A percentile compares a stretch with the other conserved stretches of the same genome.
Conservation (phyloP, 2,329 filamentous ascomycete species). For the Phialemonium atrogriseum region DNA sequence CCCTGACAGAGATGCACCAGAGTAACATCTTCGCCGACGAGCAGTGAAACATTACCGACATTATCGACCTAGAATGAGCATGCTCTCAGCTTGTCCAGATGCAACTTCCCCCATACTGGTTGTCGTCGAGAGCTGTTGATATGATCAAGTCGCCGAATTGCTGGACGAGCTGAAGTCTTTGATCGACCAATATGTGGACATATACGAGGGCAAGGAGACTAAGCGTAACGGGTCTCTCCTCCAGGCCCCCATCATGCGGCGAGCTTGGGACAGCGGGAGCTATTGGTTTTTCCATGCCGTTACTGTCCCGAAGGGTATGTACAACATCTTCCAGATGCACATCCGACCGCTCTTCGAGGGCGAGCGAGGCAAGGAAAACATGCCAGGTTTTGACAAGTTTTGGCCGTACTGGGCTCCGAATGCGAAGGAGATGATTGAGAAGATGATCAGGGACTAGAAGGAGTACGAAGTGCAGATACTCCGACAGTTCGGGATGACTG, state of each 20-base stretch:
- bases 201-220: slow-evolving; percentile 9
- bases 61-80: slow-evolving; percentile 27
- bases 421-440: slow-evolving; percentile 2
- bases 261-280: slow-evolving; percentile 5
- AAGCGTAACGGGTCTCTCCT: slow-evolving; percentile 1
- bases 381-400: background rate
- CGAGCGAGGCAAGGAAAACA: slow-evolving; percentile 6
- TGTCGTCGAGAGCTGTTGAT: slow-evolving; percentile 13
- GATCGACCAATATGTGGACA: slow-evolving; percentile 6
- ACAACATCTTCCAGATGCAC: slow-evolving; percentile 10
- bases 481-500: no score
- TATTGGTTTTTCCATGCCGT: slow-evolving; percentile 15
- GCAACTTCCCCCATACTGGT: slow-evolving; percentile 20
- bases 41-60: slow-evolving; percentile 21
- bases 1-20: slow-evolving; percentile 28
- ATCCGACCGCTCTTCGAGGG: slow-evolving; percentile 12
- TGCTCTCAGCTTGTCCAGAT: slow-evolving; percentile 20
- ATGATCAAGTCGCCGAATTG: slow-evolving; percentile 1
- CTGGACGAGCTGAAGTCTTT: slow-evolving; percentile 1
- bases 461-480: no score
- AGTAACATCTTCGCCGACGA: slow-evolving; percentile 30
- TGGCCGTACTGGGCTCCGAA: slow-evolving; percentile 1
- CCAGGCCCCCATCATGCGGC: slow-evolving; percentile 2
- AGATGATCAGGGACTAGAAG: background rate
- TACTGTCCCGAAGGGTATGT: slow-evolving; percentile 12